Conservation (phyloP, 306 rosid species). For the Trifolium repens region DNA sequence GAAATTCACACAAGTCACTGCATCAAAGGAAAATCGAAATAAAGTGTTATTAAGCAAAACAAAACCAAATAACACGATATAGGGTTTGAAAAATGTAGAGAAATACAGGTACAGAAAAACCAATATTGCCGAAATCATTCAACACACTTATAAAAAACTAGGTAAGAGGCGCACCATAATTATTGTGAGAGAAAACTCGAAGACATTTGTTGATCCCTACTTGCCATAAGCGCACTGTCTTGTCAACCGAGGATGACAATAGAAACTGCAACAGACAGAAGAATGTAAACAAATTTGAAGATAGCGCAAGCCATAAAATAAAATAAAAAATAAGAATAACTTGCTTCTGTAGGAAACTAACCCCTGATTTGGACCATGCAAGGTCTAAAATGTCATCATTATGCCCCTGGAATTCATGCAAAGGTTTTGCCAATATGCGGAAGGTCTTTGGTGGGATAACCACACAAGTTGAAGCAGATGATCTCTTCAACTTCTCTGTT, state of each 20-base stretch:
- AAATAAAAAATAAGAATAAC: slow-evolving; percentile 12
- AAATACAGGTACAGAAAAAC: slow-evolving; percentile 25
- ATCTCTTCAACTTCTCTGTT: slow-evolving; percentile 51
- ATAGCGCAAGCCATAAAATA: slow-evolving; percentile 6
- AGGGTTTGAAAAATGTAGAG: background rate
- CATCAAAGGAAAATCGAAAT: slow-evolving; percentile 45
- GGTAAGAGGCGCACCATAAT: slow-evolving; percentile 65
- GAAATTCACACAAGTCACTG: slow-evolving; percentile 87
- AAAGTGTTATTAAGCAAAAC: slow-evolving; percentile 26
- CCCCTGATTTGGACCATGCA: slow-evolving; percentile 84
- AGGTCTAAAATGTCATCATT: slow-evolving; percentile 76
- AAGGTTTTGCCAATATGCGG: slow-evolving; percentile 64
- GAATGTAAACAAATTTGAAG: slow-evolving; percentile 2
- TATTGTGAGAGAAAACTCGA: slow-evolving; percentile 71
- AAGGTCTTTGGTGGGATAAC: slow-evolving; percentile 76
- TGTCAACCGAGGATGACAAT: slow-evolving; percentile 83
- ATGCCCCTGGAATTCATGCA: slow-evolving; percentile 83
- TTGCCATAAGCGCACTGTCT: slow-evolving; percentile 88
- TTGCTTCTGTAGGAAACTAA: slow-evolving; percentile 51
- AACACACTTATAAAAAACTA: slow-evolving; percentile 6
- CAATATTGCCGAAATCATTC: slow-evolving; percentile 35
- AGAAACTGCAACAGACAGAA: slow-evolving; percentile 61
- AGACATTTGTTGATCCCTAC: slow-evolving; percentile 69
- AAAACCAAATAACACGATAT: slow-evolving; percentile 11
- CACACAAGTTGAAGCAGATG: slow-evolving; percentile 71